These are phyloP conservation scores for Acanthamoeba culbertsoni DNA, from an alignment of 208 protist species.

Conservation along the genomic window DNA sequence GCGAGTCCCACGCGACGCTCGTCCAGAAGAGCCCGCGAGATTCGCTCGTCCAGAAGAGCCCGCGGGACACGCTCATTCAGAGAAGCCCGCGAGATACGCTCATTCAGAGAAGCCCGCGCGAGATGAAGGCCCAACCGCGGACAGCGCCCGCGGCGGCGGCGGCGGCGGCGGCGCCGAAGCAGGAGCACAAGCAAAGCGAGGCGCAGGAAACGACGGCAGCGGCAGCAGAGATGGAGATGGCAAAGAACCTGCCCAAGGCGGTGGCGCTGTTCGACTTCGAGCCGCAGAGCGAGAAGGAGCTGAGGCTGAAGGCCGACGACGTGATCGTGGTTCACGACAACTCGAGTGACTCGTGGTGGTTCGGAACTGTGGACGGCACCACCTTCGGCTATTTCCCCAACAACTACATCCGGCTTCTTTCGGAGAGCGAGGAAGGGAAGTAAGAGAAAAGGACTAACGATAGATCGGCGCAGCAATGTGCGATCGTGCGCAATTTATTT, in stretches of 20 bases:
- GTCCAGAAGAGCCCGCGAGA: not conserved
- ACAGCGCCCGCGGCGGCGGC: not conserved
- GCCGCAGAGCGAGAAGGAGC: not conserved
- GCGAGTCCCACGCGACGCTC: not conserved
- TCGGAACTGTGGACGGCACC: not conserved
- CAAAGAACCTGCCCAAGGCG: not conserved
- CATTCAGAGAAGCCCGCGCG: not conserved
- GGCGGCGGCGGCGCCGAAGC: not conserved
- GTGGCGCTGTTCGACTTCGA: not conserved
- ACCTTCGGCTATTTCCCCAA: not conserved
- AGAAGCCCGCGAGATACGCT: not conserved
- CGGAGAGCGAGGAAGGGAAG: not conserved
- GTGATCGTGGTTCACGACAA: not conserved
- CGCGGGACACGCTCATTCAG: not conserved
- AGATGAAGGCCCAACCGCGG: not conserved
- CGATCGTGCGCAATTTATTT: too few relatives aligned
- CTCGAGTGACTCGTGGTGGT: not conserved
- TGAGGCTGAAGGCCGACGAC: not conserved
- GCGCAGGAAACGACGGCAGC: not conserved
- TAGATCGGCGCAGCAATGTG: too few relatives aligned
- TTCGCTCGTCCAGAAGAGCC: not conserved
- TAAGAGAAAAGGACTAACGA: too few relatives aligned
- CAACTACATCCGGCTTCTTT: not conserved
- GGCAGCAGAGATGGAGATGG: not conserved
- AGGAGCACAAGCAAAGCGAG: not conserved